Evolutionary conservation across 495 filamentous ascomycete species (phyloP), one percentile per base, ranked within the genome.

Genomic region (Haplographium delicatum): DNA sequence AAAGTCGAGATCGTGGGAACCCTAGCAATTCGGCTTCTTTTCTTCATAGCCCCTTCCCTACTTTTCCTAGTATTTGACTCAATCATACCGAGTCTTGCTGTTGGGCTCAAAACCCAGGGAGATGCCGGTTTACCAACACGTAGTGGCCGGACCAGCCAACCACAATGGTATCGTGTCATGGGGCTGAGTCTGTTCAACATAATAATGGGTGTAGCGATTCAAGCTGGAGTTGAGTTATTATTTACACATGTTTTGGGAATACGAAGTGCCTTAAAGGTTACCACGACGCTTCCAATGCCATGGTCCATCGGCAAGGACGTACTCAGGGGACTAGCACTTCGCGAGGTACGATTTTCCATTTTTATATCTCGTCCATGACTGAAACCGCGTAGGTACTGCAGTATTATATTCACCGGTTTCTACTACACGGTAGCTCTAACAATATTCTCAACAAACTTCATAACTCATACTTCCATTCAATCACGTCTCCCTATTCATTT

Each of bases 1-100:
- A 80, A 80, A 48, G 80, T 96, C 51, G 89, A 95, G 64, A 56
- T 95, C 2, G 63, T 85, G 25, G 86, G 81, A 26, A 85, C 82
- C 1, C 56, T 85, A 7, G 75, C 74, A 3, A 68, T 86, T 25
- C 86, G 89, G n/a, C 31, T 84, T 2, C 47, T 87, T 24, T 86
- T 88, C 62, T 95, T 80, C 68, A 69, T 88, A 1, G 28, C 87
- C 0, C 91, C 91, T 0, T 88, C 89, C 0, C 57, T 85, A 9
- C 43, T 85, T 33, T 89, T 88, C 64, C 82, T 91, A 11, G 53
- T 80, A 13, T 84, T 95, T 59, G 91, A 95, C 64, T 72, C 75
- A 19, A 54, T 80, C 5, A 53, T 85, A 0, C 91, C 91, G 0
- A 81, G 76, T 20, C 68, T 89, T 0, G 73, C 85, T 5, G 71